Percentiles rank a stretch among this genome's conserved stretches.
phyloP scores from a whole-genome alignment of 2,329 filamentous ascomycete species.

The Acrocalymma vagum region DNA sequence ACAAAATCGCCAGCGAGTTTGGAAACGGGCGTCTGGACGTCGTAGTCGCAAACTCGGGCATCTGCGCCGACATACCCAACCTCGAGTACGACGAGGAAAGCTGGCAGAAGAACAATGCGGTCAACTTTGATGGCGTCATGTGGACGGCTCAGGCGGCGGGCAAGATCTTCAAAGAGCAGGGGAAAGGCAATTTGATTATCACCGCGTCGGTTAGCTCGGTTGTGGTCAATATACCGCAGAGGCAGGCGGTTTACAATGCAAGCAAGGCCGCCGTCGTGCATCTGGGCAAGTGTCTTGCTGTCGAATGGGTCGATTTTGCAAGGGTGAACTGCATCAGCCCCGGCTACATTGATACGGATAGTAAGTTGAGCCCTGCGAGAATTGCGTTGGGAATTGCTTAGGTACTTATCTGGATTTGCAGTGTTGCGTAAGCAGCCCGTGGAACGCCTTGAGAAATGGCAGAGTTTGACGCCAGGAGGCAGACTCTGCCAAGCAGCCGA shows the following conservation, averaged over 20 bases:
- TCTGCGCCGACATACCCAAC: conserved; percentile 59
- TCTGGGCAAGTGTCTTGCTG: conserved; percentile 22
- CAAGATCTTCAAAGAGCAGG: conserved; percentile 71
- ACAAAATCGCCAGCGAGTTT: conserved; percentile 41
- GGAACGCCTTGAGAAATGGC: conserved; percentile 40
- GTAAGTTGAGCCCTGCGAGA: no score
- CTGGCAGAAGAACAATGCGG: conserved; percentile 81
- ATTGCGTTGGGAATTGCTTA: no score
- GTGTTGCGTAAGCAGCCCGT: conserved; percentile 39
- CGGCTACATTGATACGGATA: conserved; percentile 86
- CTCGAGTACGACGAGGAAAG: conserved; percentile 80
- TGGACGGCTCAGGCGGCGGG: conserved; percentile 70
- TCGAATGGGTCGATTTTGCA: conserved; percentile 36
- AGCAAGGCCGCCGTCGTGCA: conserved; percentile 32
- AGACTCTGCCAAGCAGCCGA: conserved; percentile 50
- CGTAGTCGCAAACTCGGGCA: conserved; percentile 52
- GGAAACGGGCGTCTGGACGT: conserved; percentile 50
- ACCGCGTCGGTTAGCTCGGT: conserved; percentile 70
- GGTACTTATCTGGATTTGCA: conserved; percentile 9
- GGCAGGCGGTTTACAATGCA: conserved; percentile 84
- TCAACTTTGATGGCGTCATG: conserved; percentile 83
- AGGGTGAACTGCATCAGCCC: conserved; percentile 84
- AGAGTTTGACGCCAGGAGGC: conserved; percentile 46
- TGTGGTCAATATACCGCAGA: conserved; percentile 67
- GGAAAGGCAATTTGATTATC: conserved; percentile 78